Evolutionary conservation across 2,329 filamentous ascomycete genomes (phyloP).

Genomic region (Madurella fahalii): DNA sequence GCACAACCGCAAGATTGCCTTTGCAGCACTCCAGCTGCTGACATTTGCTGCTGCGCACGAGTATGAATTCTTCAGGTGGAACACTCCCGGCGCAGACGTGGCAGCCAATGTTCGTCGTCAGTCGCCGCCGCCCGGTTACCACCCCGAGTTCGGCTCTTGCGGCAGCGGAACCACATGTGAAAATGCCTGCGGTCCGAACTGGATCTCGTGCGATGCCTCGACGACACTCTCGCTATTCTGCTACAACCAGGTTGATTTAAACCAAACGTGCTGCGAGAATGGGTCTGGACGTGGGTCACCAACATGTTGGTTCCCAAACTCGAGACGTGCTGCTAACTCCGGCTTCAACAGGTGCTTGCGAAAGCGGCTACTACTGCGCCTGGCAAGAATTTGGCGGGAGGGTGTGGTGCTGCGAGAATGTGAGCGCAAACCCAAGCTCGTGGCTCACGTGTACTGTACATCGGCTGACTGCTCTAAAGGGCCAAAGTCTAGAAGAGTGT

Average conservation of each 20-base stretch:
- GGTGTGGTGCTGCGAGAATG: slow-evolving; percentile 26
- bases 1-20: slow-evolving; percentile 2
- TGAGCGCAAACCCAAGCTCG: slow-evolving; percentile 1
- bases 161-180: slow-evolving; percentile 24
- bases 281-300: slow-evolving; percentile 22
- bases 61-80: slow-evolving; percentile 18
- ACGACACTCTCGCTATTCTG: slow-evolving; percentile 25
- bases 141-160: slow-evolving; percentile 25
- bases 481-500: slow-evolving; percentile 21
- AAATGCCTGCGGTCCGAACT: slow-evolving; percentile 24
- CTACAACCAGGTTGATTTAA: slow-evolving; percentile 25
- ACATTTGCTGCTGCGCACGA: slow-evolving; percentile 10
- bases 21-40: slow-evolving; percentile 7
- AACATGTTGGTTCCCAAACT: background rate
- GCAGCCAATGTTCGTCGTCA: slow-evolving; percentile 16
- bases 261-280: slow-evolving; percentile 25
- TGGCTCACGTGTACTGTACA: background rate
- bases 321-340: background rate
- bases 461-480: slow-evolving; percentile 4
- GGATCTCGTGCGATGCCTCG: slow-evolving; percentile 23
- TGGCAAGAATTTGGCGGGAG: slow-evolving; percentile 23
- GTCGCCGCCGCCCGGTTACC: slow-evolving; percentile 20
- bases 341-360: slow-evolving; percentile 19
- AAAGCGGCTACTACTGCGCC: slow-evolving; percentile 24
- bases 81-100: slow-evolving; percentile 1